Conservation (phyloP, 768 basidiomycete species). For the Phylloporus rhodoxanthus region DNA sequence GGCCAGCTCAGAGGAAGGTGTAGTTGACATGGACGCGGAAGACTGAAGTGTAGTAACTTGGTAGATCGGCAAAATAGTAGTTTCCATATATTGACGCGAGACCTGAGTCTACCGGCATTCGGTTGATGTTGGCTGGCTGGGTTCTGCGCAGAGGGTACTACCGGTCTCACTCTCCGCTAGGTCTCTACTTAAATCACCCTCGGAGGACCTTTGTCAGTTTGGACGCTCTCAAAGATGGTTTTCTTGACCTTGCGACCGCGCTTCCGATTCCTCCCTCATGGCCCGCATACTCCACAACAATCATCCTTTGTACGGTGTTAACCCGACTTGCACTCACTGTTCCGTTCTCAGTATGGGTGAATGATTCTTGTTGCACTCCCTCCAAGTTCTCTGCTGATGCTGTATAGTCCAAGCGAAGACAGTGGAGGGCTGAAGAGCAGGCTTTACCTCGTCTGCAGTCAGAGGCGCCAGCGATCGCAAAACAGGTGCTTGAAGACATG, state of each 20-base stretch:
- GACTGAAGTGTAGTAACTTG: constrained; percentile 22
- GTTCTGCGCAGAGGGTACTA: constrained; percentile 6
- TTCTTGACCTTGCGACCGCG: constrained; percentile 70
- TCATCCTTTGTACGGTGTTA: constrained; percentile 60
- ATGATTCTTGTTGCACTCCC: neutral
- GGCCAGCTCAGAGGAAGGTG: constrained; percentile 74
- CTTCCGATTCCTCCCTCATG: constrained; percentile 64
- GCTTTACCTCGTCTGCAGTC: constrained; percentile 53
- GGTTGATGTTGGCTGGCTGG: constrained; percentile 24
- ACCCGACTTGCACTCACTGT: constrained; percentile 56
- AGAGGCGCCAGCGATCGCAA: constrained; percentile 38
- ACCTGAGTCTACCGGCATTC: neutral
- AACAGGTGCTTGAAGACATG: constrained; percentile 43
- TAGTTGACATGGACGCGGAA: constrained; percentile 37
- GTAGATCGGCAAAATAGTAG: neutral
- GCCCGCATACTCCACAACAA: constrained; percentile 70
- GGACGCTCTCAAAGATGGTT: constrained; percentile 49
- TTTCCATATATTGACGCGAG: neutral
- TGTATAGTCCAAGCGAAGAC: constrained; percentile 53
- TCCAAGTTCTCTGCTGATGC: constrained; percentile 13
- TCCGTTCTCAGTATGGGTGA: constrained; percentile 75
- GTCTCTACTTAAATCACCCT: neutral
- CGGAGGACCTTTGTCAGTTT: constrained; percentile 22
- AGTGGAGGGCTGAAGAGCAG: constrained; percentile 54
- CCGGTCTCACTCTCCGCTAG: constrained; percentile 3